phyloP scores from a whole-genome alignment of 2,329 filamentous ascomycete species.

The Neofusicoccum umdonicola region DNA sequence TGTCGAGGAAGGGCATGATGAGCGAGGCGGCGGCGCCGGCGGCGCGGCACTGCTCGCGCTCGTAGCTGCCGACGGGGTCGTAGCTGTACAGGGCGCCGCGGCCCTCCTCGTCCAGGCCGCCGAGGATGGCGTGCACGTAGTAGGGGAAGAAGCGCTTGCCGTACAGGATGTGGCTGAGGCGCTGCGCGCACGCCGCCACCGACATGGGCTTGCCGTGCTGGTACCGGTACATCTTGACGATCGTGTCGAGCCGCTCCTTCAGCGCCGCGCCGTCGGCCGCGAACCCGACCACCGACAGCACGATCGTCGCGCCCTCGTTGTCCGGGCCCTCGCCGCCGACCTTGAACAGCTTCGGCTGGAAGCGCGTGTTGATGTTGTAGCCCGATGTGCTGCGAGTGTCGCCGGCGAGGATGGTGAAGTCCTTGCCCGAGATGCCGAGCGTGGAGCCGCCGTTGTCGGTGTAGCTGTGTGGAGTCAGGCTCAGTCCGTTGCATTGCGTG shows the following conservation, averaged over 20 bases:
- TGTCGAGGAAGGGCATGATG: conserved; percentile 99
- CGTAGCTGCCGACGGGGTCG: conserved; percentile 96
- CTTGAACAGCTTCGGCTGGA: conserved; percentile 93
- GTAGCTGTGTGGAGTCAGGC: conserved; percentile 59
- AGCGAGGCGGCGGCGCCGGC: conserved; percentile 88
- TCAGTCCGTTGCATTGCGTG: background rate
- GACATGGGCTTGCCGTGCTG: conserved; percentile 96
- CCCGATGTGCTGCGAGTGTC: conserved; percentile 94
- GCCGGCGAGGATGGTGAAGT: conserved; percentile 95
- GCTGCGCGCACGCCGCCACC: conserved; percentile 90
- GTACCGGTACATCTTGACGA: conserved; percentile 99
- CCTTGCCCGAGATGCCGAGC: conserved; percentile 86
- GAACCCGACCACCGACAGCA: conserved; percentile 93
- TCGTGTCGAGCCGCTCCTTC: conserved; percentile 87
- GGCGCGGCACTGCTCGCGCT: conserved; percentile 92
- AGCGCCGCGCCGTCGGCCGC: conserved; percentile 91
- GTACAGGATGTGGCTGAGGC: conserved; percentile 93
- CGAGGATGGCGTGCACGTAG: conserved; percentile 93
- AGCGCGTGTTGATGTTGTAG: conserved; percentile 97
- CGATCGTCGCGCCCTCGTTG: conserved; percentile 74
- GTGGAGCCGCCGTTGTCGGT: conserved; percentile 98
- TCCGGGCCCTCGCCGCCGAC: conserved; percentile 82
- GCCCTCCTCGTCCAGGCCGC: conserved; percentile 90
- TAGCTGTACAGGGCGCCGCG: conserved; percentile 95
- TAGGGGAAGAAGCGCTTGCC: conserved; percentile 98